Percentiles rank a stretch among this genome's conserved stretches.
phyloP scores from a whole-genome alignment of 176 grass and related monocot species.

The Triticum monococcum region DNA sequence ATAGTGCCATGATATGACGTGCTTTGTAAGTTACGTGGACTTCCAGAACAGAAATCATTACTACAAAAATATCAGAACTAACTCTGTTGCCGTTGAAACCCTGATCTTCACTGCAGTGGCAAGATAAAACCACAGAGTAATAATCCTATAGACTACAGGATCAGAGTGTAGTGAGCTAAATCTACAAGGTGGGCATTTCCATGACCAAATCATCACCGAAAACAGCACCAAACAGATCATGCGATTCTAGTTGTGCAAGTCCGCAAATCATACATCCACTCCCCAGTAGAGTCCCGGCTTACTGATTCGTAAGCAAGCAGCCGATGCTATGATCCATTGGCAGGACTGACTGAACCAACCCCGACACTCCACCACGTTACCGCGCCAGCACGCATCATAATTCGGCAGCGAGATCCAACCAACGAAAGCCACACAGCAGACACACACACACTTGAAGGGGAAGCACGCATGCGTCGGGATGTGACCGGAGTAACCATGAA shows the following conservation, averaged over 20 bases:
- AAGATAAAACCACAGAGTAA: neutral
- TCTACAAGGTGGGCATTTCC: neutral
- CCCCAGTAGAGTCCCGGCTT: neutral
- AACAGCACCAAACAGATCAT: neutral
- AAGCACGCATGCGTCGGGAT: neutral
- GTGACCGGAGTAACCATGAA: neutral
- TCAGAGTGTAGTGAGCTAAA: neutral
- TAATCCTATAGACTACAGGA: neutral
- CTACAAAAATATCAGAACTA: neutral
- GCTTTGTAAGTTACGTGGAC: neutral
- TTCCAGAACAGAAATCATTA: neutral
- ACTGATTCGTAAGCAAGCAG: neutral
- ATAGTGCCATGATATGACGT: neutral
- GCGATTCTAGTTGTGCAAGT: neutral
- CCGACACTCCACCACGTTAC: neutral
- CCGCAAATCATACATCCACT: neutral
- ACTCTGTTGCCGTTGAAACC: neutral
- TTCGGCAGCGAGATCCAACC: conserved; percentile 42
- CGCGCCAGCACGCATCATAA: conserved; percentile 5
- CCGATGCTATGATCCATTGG: neutral
- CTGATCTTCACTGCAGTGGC: neutral
- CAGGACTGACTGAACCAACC: neutral
- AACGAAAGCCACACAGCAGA: neutral
- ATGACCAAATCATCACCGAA: neutral
- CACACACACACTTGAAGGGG: neutral